Conservation (phyloP, 2,329 filamentous ascomycete species). For the Emericellopsis atlantica region DNA sequence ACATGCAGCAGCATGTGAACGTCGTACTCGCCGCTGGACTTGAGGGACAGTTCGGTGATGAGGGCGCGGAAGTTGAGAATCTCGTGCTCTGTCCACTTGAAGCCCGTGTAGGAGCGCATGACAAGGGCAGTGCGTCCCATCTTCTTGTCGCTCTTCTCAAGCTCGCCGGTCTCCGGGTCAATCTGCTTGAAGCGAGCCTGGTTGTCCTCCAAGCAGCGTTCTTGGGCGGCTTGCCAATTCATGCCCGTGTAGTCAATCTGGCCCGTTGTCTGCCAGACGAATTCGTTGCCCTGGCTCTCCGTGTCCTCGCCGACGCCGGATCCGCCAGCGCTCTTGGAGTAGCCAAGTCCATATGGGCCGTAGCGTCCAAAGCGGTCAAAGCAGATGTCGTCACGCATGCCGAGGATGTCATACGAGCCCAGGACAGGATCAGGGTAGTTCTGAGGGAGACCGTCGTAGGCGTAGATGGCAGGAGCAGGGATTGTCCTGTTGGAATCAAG, state of each 20-base stretch:
- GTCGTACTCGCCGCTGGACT: conserved; percentile 69
- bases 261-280: conserved; percentile 40
- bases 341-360: conserved; percentile 79
- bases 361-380: conserved; percentile 80
- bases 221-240: conserved; percentile 43
- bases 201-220: conserved; percentile 45
- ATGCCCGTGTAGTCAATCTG: conserved; percentile 42
- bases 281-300: conserved; percentile 54
- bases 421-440: conserved; percentile 68
- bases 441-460: conserved; percentile 57
- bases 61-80: conserved; percentile 73
- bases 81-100: conserved; percentile 64
- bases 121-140: conserved; percentile 59
- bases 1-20: conserved; percentile 80
- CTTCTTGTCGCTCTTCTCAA: conserved; percentile 19
- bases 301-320: conserved; percentile 58
- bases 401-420: conserved; percentile 64
- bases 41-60: conserved; percentile 64
- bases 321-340: conserved; percentile 60
- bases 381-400: conserved; percentile 65
- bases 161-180: conserved; percentile 23
- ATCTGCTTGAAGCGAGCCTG: conserved; percentile 40
- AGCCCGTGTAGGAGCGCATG: conserved; percentile 70
- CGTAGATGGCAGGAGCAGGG: conserved; percentile 49
- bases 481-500: conserved; percentile 46